A percentile compares a stretch with the other conserved stretches of the same genome.
phyloP scores from a whole-genome alignment of 768 basidiomycete genomes.

The Tylopilus intermedius region DNA sequence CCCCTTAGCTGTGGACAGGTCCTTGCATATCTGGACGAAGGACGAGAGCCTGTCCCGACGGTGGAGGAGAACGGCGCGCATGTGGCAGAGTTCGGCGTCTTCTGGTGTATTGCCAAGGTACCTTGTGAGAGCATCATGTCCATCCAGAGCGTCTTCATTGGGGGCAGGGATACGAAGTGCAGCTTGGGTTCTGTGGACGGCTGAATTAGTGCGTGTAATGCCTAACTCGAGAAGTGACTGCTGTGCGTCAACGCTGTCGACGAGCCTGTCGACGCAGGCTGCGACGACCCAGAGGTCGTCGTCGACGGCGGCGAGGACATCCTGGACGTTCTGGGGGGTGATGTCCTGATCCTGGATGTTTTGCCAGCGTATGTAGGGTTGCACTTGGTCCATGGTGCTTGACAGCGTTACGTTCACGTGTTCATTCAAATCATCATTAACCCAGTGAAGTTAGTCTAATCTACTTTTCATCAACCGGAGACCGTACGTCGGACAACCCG shows the following conservation, averaged over 20 bases:
- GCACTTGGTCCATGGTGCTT: conserved; percentile 33
- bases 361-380: conserved; percentile 51
- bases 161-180: conserved; percentile 25
- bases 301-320: conserved; percentile 44
- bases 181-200: conserved; percentile 44
- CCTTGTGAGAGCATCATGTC: conserved; percentile 32
- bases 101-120: conserved; percentile 55
- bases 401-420: conserved; percentile 1
- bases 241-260: conserved; percentile 54
- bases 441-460: conserved; percentile 9
- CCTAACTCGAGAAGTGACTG: conserved; percentile 58
- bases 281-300: conserved; percentile 77
- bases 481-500: conserved; percentile 30
- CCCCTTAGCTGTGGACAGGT: conserved; percentile 27
- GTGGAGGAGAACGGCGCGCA: conserved; percentile 65
- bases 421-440: background rate
- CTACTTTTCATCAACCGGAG: conserved; percentile 27
- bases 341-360: conserved; percentile 54
- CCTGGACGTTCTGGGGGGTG: conserved; percentile 42
- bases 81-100: conserved; percentile 59
- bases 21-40: conserved; percentile 57
- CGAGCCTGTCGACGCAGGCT: conserved; percentile 65
- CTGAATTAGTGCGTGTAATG: conserved; percentile 50
- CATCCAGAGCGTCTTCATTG: conserved; percentile 15
- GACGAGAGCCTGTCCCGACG: conserved; percentile 69